Conservation (phyloP, 75 land plant genomes). For the Selaginella tamariscina region DNA sequence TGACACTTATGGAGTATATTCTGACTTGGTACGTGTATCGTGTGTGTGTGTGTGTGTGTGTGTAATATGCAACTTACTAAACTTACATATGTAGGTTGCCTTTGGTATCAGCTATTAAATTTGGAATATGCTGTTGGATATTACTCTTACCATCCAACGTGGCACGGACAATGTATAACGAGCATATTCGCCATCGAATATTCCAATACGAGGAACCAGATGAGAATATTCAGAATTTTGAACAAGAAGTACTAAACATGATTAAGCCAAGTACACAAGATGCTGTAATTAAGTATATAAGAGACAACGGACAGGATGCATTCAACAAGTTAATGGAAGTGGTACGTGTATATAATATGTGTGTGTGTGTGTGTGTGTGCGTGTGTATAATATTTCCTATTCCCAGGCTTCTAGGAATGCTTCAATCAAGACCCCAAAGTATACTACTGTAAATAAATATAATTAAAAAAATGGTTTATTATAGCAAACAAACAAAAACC, state of each 20-base stretch:
- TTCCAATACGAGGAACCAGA: not conserved
- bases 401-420: too few species aligned
- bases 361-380: too few species aligned
- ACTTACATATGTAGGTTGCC: not conserved
- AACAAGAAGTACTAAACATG: not conserved
- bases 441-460: too few species aligned
- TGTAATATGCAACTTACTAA: too few species aligned
- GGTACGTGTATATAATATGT: too few species aligned
- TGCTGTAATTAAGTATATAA: not conserved
- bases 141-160: not conserved
- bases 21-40: not conserved
- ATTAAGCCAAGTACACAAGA: not conserved
- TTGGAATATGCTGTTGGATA: not conserved
- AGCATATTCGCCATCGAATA: not conserved
- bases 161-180: not conserved
- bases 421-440: too few species aligned
- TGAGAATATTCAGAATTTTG: not conserved
- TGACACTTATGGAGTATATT: not conserved
- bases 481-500: not conserved
- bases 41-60: too few species aligned
- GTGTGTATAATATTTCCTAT: too few species aligned
- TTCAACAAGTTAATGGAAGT: not conserved
- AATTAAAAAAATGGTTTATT: too few species aligned
- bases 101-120: not conserved
- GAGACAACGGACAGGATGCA: not conserved